Percentiles rank a stretch among this genome's conserved stretches.
Evolutionary conservation across 2,329 filamentous ascomycete genomes (phyloP).

Genomic region (Didymella exigua): DNA sequence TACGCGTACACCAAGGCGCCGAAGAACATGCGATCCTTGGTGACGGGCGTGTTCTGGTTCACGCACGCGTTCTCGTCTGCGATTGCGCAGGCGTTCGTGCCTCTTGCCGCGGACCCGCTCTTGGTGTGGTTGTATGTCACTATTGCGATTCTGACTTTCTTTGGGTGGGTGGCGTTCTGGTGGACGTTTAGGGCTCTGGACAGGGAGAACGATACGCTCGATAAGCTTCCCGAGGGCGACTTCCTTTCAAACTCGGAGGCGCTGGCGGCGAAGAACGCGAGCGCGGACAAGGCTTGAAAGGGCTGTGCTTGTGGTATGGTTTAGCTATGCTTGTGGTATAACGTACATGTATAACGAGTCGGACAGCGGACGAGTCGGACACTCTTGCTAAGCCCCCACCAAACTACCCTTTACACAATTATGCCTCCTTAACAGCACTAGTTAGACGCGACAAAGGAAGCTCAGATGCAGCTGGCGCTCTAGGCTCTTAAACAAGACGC

Average conservation of each 20-base stretch:
- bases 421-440: too few relatives aligned
- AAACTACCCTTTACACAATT: too few relatives aligned
- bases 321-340: too few relatives aligned
- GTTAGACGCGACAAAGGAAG: too few relatives aligned
- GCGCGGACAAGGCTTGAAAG: conserved; percentile 7
- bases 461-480: too few relatives aligned
- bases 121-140: conserved; percentile 36
- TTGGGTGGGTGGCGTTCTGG: conserved; percentile 38
- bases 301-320: too few relatives aligned
- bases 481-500: too few relatives aligned
- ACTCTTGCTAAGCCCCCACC: too few relatives aligned
- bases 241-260: conserved; percentile 25
- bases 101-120: conserved; percentile 27
- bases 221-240: conserved; percentile 37
- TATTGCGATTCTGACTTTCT: conserved; percentile 40
- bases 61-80: conserved; percentile 39
- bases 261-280: conserved; percentile 18
- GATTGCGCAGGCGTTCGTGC: conserved; percentile 29
- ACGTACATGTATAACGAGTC: too few relatives aligned
- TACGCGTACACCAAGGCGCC: conserved; percentile 76
- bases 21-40: conserved; percentile 59
- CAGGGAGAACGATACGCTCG: conserved; percentile 38
- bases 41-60: conserved; percentile 41
- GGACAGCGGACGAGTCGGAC: too few relatives aligned
- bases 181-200: conserved; percentile 38